phyloP scores from a whole-genome alignment of 305 asterid species.

The Fraxinus angustifolia region DNA sequence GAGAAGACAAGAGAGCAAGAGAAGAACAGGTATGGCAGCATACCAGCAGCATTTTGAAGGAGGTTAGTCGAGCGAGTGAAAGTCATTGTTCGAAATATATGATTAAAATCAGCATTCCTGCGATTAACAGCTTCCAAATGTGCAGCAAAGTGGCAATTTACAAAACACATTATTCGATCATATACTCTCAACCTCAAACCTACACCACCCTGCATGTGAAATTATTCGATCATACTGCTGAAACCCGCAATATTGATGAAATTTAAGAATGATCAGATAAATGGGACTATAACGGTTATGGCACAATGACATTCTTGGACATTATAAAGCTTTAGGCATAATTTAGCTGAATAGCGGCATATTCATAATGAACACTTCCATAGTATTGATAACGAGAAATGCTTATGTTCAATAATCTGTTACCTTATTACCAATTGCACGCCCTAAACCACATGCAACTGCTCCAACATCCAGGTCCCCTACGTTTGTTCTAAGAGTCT shows the following conservation, averaged over 20 bases:
- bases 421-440: constrained; percentile 96
- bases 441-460: constrained; percentile 97
- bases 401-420: neutral
- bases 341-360: neutral
- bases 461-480: constrained; percentile 93
- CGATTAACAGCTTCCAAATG: constrained; percentile 92
- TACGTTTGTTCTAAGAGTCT: constrained; percentile 66
- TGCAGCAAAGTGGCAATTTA: constrained; percentile 89
- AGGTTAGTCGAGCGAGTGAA: constrained; percentile 63
- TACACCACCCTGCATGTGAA: constrained; percentile 76
- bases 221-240: neutral
- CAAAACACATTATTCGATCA: constrained; percentile 77
- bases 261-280: neutral
- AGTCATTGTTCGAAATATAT: constrained; percentile 72
- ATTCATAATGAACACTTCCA: neutral
- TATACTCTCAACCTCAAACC: constrained; percentile 86
- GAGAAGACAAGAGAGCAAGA: constrained; percentile 69
- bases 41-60: constrained; percentile 72
- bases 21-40: constrained; percentile 54
- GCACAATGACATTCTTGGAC: neutral
- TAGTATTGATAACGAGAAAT: neutral
- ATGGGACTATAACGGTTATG: neutral
- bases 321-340: neutral
- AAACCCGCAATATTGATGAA: neutral
- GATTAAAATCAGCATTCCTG: constrained; percentile 83